Conservation (phyloP, 805 yeast species). For the Myxozyma vanderwaltii region DNA sequence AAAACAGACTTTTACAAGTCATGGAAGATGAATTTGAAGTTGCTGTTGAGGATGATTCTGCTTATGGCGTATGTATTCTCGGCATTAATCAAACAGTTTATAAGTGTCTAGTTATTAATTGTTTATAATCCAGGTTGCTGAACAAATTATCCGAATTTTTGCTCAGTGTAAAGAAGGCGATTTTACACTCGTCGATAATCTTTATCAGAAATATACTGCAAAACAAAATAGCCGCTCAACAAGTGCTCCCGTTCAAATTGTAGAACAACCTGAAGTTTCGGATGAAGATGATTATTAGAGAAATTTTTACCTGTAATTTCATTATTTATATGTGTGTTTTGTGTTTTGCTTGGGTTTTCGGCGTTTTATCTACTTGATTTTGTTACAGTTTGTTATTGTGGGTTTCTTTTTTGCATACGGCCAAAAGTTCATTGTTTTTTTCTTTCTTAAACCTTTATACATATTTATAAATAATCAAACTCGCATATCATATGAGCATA, state of each 20-base stretch:
- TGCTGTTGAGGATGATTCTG: conserved; percentile 84
- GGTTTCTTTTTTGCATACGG: conserved; percentile 4
- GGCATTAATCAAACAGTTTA: no score
- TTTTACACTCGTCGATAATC: conserved; percentile 57
- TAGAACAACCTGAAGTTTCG: conserved; percentile 54
- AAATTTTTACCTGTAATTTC: not conserved
- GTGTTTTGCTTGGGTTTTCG: conserved; percentile 6
- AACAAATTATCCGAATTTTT: conserved; percentile 64
- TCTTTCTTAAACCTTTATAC: not conserved
- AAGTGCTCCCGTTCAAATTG: conserved; percentile 42
- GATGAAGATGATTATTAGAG: conserved; percentile 45
- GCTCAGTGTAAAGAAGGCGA: conserved; percentile 59
- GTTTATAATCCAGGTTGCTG: conserved; percentile 53
- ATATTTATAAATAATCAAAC: no score
- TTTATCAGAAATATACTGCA: conserved; percentile 61
- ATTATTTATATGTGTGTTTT: not conserved
- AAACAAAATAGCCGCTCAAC: conserved; percentile 49
- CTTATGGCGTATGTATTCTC: conserved; percentile 49
- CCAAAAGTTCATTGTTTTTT: not conserved
- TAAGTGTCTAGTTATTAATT: not conserved
- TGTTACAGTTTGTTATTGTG: not conserved
- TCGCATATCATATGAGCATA: no score
- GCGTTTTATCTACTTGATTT: not conserved
- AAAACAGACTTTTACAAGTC: conserved; percentile 80
- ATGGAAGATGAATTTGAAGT: conserved; percentile 96